phyloP scores from a whole-genome alignment of 2,329 filamentous ascomycete species.

The Aspergillus phoenicis region DNA sequence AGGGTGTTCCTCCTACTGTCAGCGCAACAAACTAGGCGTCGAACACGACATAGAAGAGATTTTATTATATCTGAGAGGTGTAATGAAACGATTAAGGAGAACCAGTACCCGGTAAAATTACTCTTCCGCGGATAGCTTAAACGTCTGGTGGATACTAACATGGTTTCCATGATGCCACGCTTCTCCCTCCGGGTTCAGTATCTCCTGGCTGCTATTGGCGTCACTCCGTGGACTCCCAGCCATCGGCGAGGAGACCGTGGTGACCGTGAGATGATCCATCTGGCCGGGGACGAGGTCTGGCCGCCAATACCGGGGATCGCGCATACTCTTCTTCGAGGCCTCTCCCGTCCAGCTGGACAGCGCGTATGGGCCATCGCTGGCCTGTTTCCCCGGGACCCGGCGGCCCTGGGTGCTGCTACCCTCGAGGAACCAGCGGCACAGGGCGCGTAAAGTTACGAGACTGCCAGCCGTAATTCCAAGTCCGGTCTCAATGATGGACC shows the following conservation, averaged over 20 bases:
- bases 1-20: too few species aligned
- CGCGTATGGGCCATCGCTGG: background rate
- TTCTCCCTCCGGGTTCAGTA: conserved; percentile 2
- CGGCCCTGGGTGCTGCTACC: background rate
- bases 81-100: too few species aligned
- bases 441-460: conserved; percentile 46
- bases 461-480: conserved; percentile 44
- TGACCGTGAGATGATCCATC: background rate
- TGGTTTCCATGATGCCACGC: background rate
- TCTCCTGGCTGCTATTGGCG: conserved; percentile 8
- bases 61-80: too few species aligned
- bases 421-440: conserved; percentile 36
- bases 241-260: background rate
- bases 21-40: too few species aligned
- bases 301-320: conserved; percentile 11
- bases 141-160: conserved; percentile 11
- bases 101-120: background rate
- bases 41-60: too few species aligned
- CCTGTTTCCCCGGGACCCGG: background rate
- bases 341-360: conserved; percentile 4
- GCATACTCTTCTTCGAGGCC: background rate
- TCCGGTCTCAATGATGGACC: conserved; percentile 36
- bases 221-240: background rate
- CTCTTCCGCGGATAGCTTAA: background rate
- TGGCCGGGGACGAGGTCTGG: background rate